Base-by-base conservation (phyloP, 2,329 filamentous ascomycete genomes). In the Gliomastix tumulicola region DNA sequence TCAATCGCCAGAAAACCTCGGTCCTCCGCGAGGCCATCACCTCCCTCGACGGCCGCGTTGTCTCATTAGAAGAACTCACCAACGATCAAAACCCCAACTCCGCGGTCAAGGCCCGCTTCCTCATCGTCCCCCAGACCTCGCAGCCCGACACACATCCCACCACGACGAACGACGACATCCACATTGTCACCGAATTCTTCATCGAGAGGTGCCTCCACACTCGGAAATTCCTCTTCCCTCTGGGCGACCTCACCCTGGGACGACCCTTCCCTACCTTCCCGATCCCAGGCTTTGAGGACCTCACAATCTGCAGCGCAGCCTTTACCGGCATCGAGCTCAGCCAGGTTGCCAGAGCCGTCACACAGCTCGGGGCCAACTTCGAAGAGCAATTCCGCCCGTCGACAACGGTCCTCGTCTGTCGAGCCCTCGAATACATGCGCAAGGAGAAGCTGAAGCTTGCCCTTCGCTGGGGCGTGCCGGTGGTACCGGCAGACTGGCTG, bases 141-240 rank as follows among this genome's bases (percentile, higher is more conserved):
- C 60, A 62, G 12, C 60, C 69, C 2, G 59, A 65, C 2, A 60
- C 62, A 1, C 68, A 71, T 32, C 72, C 60, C 8, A 48, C 46
- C 8, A 39, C 53, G 8, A 49, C 50, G 5, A 55, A 63, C 32
- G 63, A 61, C 16, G 44, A 57, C 20, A 21, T 75, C 7, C 54
- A 68, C 35, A 55, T 74, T 30, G 79, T 94, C 21, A 97, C 88
- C 10, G 88, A 95, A 53, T 94, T 92, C 71, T 98, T 90, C 74
- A 71, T 98, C 36, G 92, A 98, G 61, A 78, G 79, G 33, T 97
- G 90, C 55, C 66, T 98, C 27, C 80, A 89, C 54, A 76, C 77
- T 44, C 92, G 86, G 57, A 65, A 63, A 19, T 75, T 90, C 47
- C 69, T 87, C 32, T 67, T 83, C 21, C 87, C 88, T 6, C 64